Evolutionary conservation across 1,139 yeast genomes (phyloP), one percentile per base, ranked within the genome.

Genomic region (Wickerhamomyces sp.): DNA sequence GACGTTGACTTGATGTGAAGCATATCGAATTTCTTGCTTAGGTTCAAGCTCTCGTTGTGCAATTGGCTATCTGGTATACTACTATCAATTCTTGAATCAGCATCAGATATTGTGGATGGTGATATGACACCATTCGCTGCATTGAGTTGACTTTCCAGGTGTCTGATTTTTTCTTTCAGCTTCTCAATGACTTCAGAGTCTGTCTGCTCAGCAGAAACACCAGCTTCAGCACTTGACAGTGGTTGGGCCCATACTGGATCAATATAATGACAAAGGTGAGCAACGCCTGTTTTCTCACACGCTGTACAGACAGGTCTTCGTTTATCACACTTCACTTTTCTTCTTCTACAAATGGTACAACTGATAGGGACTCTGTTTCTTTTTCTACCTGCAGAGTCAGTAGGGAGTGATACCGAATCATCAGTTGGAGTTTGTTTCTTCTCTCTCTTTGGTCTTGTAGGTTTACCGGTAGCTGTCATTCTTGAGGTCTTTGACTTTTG

Each of bases 221-320:
- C n/a, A 4, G 26, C 23, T 41, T 56, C 59, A 9, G 62, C 56
- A 37, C 50, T 64, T 58, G 54, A 63, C 56, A 57, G 44, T 11
- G 64, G 61, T 35, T 60, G 61, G 4, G 80, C 79, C 81, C 81
- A 76, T n/a, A 70, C 64, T 36, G 79, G 80, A 46, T 75, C 79
- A 57, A 83, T 79, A 59, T 81, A 85, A 51, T 72, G 79, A 54
- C 94, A 85, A 34, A 84, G 65, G 62, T 84, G 90, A 29, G 85
- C 84, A 27, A 84, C 84, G 14, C 88, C 85, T 45, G 84, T 83
- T 64, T 79, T 79, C 44, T 76, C 73, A 67, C 94, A 85, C 42
- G 83, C 76, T 7, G 85, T 79, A 65, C 94, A 85, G 36, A 81
- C 79, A 2, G 94, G 94, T 55, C 75, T 73, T 37, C 71, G 72